These are phyloP conservation scores for Calonectria pauciramosa DNA, from an alignment of 2,329 filamentous ascomycete species.

Conservation along the genomic window DNA sequence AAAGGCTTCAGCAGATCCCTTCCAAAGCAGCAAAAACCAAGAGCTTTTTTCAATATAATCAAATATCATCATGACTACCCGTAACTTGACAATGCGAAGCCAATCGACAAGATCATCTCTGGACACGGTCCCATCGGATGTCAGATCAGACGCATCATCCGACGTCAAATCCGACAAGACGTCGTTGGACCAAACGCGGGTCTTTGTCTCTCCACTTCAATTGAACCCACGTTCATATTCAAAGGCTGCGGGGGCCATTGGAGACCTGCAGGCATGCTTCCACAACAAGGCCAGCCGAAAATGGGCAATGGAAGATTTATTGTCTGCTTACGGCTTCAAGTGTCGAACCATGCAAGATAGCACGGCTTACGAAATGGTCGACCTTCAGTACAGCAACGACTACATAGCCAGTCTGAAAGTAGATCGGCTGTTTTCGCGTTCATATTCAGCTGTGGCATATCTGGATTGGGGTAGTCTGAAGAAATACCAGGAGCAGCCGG, in stretches of 20 bases:
- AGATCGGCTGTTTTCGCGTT: neutral
- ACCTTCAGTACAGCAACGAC: neutral
- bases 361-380: neutral
- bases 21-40: neutral
- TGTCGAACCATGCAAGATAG: neutral
- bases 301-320: neutral
- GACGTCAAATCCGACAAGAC: neutral
- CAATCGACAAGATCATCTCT: neutral
- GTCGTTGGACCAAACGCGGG: neutral
- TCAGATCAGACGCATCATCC: neutral
- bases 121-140: neutral
- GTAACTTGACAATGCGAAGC: neutral
- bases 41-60: neutral
- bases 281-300: constrained; percentile 7
- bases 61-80: neutral
- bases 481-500: neutral
- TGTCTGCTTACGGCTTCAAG: neutral
- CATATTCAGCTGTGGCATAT: neutral
- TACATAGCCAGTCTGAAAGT: neutral
- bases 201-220: neutral
- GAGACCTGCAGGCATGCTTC: neutral
- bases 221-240: neutral
- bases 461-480: neutral
- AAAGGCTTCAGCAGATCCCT: neutral
- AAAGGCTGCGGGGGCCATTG: neutral